A percentile compares a stretch with the other conserved stretches of the same genome.
Conservation (phyloP, 1,139 yeast genomes). For the Kodamaea sp. region DNA sequence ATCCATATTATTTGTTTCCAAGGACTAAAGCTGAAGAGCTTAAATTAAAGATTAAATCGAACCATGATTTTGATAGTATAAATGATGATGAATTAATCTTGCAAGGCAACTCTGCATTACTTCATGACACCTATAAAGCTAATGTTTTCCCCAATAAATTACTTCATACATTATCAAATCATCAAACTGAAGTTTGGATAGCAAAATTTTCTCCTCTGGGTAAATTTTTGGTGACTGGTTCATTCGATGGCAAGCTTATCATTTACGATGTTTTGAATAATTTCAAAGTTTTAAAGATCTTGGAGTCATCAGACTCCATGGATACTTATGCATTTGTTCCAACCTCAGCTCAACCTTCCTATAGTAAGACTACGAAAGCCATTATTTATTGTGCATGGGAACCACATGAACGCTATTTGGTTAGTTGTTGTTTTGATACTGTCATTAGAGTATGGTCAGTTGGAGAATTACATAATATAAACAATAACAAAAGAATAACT, state of each 20-base stretch:
- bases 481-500: constrained; percentile 23
- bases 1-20: constrained; percentile 37
- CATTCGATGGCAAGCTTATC: constrained; percentile 62
- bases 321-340: constrained; percentile 30
- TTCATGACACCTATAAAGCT: constrained; percentile 10
- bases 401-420: constrained; percentile 59
- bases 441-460: constrained; percentile 67
- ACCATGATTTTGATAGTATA: neutral
- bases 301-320: constrained; percentile 30
- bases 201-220: constrained; percentile 79
- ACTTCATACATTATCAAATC: constrained; percentile 43
- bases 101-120: constrained; percentile 6
- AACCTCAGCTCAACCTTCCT: constrained; percentile 21
- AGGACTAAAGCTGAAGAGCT: constrained; percentile 15
- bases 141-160: constrained; percentile 46
- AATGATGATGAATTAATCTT: constrained; percentile 10
- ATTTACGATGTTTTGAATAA: constrained; percentile 62
- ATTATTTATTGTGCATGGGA: constrained; percentile 75
- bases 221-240: constrained; percentile 67
- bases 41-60: neutral
- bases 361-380: constrained; percentile 39
- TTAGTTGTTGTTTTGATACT: constrained; percentile 68
- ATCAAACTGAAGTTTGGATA: constrained; percentile 81
- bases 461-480: constrained; percentile 25
- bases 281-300: constrained; percentile 41